Evolutionary conservation across 306 rosid genomes (phyloP).

Genomic region (Macrotyloma uniflorum): DNA sequence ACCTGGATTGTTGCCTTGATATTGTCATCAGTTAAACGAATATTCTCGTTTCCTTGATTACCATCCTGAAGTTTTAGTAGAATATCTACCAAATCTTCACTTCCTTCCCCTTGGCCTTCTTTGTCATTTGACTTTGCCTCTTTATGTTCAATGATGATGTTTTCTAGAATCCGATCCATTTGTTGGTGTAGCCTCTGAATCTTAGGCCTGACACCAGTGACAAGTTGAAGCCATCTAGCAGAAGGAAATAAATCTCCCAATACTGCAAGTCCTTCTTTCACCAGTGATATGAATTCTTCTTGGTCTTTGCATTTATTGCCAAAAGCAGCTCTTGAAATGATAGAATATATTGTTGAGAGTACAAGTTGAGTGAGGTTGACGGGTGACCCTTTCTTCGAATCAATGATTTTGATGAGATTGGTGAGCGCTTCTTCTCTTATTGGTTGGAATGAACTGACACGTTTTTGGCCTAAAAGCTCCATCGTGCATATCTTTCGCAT

Average conservation of each 20-base stretch:
- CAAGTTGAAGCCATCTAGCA: not conserved
- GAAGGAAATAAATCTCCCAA: not conserved
- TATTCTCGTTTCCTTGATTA: not conserved
- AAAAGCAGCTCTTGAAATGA: conserved; percentile 32
- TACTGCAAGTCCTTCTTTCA: not conserved
- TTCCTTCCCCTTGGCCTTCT: not conserved
- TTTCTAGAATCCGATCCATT: not conserved
- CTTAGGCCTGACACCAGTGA: not conserved
- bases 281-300: not conserved
- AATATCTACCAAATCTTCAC: conserved; percentile 4
- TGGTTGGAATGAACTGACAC: not conserved
- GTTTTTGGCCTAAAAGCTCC: not conserved
- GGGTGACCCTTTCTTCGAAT: conserved; percentile 15
- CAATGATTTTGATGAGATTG: conserved; percentile 10
- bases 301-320: conserved; percentile 6
- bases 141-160: conserved; percentile 1
- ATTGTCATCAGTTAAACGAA: not conserved
- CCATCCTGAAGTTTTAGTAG: not conserved
- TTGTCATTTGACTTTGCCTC: not conserved
- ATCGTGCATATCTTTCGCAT: not conserved
- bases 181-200: not conserved
- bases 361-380: conserved; percentile 34
- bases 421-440: conserved; percentile 41
- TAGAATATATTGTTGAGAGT: not conserved
- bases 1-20: not conserved